These are phyloP conservation scores for Candida anglica DNA, from an alignment of 805 yeast species.

Conservation along the genomic window DNA sequence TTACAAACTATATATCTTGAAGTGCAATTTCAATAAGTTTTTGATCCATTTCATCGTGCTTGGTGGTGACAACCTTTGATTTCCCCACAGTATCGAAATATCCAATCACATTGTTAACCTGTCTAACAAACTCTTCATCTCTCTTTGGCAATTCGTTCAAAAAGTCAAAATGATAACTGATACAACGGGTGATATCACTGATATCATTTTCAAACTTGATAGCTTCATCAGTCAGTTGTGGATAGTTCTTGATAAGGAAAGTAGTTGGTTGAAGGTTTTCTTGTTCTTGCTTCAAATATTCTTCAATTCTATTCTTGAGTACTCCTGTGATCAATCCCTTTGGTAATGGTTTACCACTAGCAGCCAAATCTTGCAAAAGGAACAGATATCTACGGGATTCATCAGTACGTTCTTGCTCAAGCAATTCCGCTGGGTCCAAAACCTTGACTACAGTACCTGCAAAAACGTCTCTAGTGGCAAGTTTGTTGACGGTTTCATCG, in stretches of 20 bases:
- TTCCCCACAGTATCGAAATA: slow-evolving; percentile 69
- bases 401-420: slow-evolving; percentile 42
- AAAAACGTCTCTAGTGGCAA: slow-evolving; percentile 9
- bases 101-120: slow-evolving; percentile 46
- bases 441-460: slow-evolving; percentile 26
- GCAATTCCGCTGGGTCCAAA: slow-evolving; percentile 49
- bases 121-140: slow-evolving; percentile 19
- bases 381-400: slow-evolving; percentile 46
- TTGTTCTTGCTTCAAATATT: slow-evolving; percentile 25
- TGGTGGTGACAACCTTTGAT: slow-evolving; percentile 14
- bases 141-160: slow-evolving; percentile 13
- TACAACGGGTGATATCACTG: slow-evolving; percentile 41
- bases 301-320: slow-evolving; percentile 34
- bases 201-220: slow-evolving; percentile 71
- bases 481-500: slow-evolving; percentile 13
- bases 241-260: slow-evolving; percentile 55
- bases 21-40: slow-evolving; percentile 16
- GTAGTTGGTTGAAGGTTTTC: slow-evolving; percentile 35
- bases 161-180: slow-evolving; percentile 32
- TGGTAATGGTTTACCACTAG: slow-evolving; percentile 25
- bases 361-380: slow-evolving; percentile 44
- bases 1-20: slow-evolving; percentile 8
- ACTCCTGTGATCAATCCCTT: slow-evolving; percentile 51
- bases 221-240: slow-evolving; percentile 60
- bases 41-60: slow-evolving; percentile 17